phyloP scores from a whole-genome alignment of 2,329 filamentous ascomycete genomes.

The Aspergillus sp. region DNA sequence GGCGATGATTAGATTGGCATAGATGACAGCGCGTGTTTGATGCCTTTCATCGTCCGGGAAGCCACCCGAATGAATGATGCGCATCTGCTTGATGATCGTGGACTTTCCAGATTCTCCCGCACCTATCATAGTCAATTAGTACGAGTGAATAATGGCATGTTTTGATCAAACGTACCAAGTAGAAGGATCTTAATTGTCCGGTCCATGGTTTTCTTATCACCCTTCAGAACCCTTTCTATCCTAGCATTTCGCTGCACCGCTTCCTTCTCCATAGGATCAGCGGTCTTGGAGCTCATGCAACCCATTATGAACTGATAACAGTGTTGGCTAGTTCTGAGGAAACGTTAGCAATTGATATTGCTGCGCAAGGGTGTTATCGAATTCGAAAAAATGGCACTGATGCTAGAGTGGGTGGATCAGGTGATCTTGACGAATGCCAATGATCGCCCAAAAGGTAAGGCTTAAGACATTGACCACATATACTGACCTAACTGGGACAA shows the following conservation, averaged over 20 bases:
- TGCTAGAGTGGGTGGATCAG: slow-evolving; percentile 10
- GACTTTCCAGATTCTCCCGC: slow-evolving; percentile 95
- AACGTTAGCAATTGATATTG: neutral
- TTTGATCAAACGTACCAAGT: slow-evolving; percentile 59
- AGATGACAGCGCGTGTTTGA: slow-evolving; percentile 92
- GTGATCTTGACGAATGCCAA: slow-evolving; percentile 5
- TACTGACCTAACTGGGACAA: neutral
- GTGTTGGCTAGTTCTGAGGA: neutral
- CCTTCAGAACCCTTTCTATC: slow-evolving; percentile 77
- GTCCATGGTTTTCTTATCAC: slow-evolving; percentile 78
- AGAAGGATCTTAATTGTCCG: slow-evolving; percentile 91
- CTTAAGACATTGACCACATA: slow-evolving; percentile 8
- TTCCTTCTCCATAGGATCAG: slow-evolving; percentile 35
- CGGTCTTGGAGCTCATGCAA: slow-evolving; percentile 38
- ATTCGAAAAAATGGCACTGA: neutral
- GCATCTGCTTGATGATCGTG: slow-evolving; percentile 98
- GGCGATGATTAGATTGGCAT: slow-evolving; percentile 87
- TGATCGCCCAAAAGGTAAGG: slow-evolving; percentile 4
- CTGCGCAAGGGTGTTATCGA: neutral
- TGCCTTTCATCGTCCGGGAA: slow-evolving; percentile 85
- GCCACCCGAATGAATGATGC: slow-evolving; percentile 88
- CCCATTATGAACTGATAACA: slow-evolving; percentile 32
- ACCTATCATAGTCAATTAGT: slow-evolving; percentile 47
- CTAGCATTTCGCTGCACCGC: slow-evolving; percentile 48
- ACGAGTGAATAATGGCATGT: too few relatives aligned